Base-by-base conservation (phyloP, 2,329 filamentous ascomycete genomes). In the Colletotrichum cereale region DNA sequence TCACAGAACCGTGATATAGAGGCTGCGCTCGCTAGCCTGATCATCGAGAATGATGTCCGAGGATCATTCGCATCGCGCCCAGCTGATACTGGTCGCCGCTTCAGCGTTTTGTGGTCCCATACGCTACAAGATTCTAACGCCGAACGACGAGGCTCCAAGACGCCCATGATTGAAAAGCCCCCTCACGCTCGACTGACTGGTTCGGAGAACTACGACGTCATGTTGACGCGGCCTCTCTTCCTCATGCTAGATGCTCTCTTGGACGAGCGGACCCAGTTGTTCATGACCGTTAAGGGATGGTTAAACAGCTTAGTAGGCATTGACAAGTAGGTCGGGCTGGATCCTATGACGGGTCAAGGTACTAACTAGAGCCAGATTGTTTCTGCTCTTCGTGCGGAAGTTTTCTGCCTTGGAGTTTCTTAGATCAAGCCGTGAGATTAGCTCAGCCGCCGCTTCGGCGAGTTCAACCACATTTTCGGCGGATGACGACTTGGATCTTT, bases 81-180 rank as follows among this genome's bases (percentile, higher is more conserved):
- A 68, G 87, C 88, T 6, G 91, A 95, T 71, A 84, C 88, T 65
- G 91, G 90, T 1, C 87, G 91, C 60, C 90, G 89, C 16, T 96
- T 97, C 78, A 86, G 88, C 50, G 88, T 94, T 5, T 82, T 97
- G 4, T 97, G 95, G 94, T 91, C 91, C n/a, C 94, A 97, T 78
- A 93, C 88, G 26, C 80, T 92, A 36, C 89, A 91, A 77, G 90
- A 90, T 72, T 72, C 71, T 12, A 76, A 82, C 71, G 74, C 78
- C 31, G 84, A 86, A 64, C 78, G 84, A 66, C 81, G 83, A 74
- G 75, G 77, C n/a, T 81, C 83, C 11, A 84, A 81, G 73, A 79
- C 81, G 11, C 81, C 81, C 10, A 77, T 75, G 52, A 74, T 72
- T 34, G 80, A 82, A 67, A 82, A 81, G 47, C 75, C 71, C 47